These are phyloP conservation scores for Penicillium canariense DNA, from an alignment of 495 filamentous ascomycete genomes.

Conservation along the genomic window DNA sequence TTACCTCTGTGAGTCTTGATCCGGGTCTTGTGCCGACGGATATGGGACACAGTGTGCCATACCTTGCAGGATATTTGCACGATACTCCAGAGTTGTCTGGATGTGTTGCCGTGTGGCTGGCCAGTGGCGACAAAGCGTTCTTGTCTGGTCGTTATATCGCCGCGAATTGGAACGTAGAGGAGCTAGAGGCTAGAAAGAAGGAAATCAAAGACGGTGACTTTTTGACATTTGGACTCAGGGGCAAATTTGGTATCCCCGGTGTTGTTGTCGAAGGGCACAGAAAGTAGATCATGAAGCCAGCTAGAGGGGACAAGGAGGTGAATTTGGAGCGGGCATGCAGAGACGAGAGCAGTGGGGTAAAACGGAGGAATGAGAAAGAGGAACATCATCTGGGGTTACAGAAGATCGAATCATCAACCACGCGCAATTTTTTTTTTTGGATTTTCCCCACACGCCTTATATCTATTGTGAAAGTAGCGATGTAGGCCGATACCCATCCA, in stretches of 20 bases:
- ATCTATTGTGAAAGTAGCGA: too few species aligned
- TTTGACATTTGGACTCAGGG: conserved; percentile 23
- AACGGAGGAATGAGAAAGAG: too few species aligned
- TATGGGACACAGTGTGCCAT: conserved; percentile 19
- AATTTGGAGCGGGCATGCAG: too few species aligned
- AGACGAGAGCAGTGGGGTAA: too few species aligned
- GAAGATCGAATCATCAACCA: too few species aligned
- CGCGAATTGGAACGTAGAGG: conserved; percentile 47
- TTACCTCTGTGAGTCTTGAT: conserved; percentile 37
- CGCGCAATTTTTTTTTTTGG: too few species aligned
- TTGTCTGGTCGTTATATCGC: conserved; percentile 41
- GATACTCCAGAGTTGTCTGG: conserved; percentile 38
- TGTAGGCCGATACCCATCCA: too few species aligned
- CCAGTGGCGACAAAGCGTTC: conserved; percentile 34
- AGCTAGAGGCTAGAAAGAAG: conserved; percentile 37
- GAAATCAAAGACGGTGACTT: conserved; percentile 37
- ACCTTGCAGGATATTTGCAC: conserved; percentile 26
- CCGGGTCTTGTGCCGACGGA: conserved; percentile 41
- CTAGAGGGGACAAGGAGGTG: too few species aligned
- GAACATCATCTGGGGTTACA: too few species aligned
- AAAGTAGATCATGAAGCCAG: background rate
- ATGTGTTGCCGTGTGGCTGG: conserved; percentile 40
- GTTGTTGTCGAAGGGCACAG: background rate
- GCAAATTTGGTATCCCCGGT: background rate
- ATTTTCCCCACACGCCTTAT: background rate